Conservation (phyloP, 1,284 basidiomycete species). For the Leccinum pachyderme region DNA sequence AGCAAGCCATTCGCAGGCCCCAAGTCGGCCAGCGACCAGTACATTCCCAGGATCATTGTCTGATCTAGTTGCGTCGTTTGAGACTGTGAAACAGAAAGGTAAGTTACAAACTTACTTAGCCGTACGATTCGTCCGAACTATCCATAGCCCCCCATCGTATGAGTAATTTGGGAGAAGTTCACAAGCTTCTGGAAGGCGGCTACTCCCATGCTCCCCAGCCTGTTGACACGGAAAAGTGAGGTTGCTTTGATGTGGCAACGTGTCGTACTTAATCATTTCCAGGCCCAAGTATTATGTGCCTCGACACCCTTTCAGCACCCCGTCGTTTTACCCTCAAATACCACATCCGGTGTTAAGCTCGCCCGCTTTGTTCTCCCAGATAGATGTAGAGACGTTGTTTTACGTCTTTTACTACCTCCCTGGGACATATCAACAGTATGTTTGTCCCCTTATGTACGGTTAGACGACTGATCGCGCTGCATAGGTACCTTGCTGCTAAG, state of each 20-base stretch:
- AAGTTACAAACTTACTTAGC: conserved; percentile 24
- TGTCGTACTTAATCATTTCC: conserved; percentile 12
- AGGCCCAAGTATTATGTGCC: conserved; percentile 98
- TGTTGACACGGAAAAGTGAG: conserved; percentile 91
- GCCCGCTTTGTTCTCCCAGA: conserved; percentile 84
- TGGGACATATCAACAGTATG: conserved; percentile 95
- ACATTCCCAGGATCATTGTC: conserved; percentile 83
- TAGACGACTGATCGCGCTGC: conserved; percentile 5
- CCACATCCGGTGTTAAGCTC: conserved; percentile 83
- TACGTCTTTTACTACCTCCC: conserved; percentile 99
- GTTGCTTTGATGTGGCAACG: conserved; percentile 7
- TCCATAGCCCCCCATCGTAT: conserved; percentile 74
- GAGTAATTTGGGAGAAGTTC: conserved; percentile 84
- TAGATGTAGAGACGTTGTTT: conserved; percentile 97
- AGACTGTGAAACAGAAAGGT: conserved; percentile 96
- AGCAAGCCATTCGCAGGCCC: conserved; percentile 37
- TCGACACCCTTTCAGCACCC: conserved; percentile 87
- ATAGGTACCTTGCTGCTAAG: conserved; percentile 91
- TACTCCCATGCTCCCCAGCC: conserved; percentile 89
- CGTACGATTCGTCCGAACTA: conserved; percentile 1
- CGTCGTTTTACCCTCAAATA: conserved; percentile 93
- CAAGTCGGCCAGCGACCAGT: conserved; percentile 36
- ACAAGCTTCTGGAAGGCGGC: conserved; percentile 90
- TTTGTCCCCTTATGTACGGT: conserved; percentile 10
- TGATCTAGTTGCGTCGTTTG: conserved; percentile 93